Conservation (phyloP, 108 stramenopile genomes). For the Discostella stelligeroides region DNA sequence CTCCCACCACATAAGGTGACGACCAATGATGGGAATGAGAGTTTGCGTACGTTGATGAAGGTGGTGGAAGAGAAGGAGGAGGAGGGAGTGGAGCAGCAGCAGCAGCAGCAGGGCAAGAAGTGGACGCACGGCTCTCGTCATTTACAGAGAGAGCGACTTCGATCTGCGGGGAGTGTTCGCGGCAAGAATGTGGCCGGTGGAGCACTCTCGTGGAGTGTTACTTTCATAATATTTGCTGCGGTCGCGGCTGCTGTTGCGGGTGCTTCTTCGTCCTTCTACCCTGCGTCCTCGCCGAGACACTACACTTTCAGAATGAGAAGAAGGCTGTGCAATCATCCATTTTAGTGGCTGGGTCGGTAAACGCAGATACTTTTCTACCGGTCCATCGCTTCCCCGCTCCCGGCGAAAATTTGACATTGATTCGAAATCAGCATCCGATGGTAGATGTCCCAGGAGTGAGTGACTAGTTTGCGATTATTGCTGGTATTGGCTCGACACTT, state of each 20-base stretch:
- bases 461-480: too few relatives aligned
- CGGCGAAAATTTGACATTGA: slow-evolving; percentile 77
- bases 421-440: slow-evolving; percentile 37
- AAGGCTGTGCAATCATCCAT: slow-evolving; percentile 39
- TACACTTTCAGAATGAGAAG: too few relatives aligned
- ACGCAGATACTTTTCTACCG: slow-evolving; percentile 82
- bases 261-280: background rate
- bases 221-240: background rate
- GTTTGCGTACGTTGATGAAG: too few relatives aligned
- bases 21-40: too few relatives aligned
- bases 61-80: too few relatives aligned
- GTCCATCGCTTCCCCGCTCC: slow-evolving; percentile 65
- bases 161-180: too few relatives aligned
- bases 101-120: too few relatives aligned
- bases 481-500: slow-evolving; percentile 22
- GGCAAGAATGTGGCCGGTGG: too few relatives aligned
- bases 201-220: background rate
- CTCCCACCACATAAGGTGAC: background rate
- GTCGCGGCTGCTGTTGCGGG: background rate
- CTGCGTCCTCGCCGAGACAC: too few relatives aligned
- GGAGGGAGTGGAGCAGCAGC: too few relatives aligned
- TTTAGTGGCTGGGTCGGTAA: slow-evolving; percentile 74
- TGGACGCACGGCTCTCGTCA: too few relatives aligned
- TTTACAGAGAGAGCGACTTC: too few relatives aligned
- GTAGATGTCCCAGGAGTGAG: slow-evolving; percentile 65